Percentiles rank a stretch among this genome's conserved stretches.
These are phyloP conservation scores for Suillus subalutaceus DNA, from an alignment of 768 basidiomycete genomes.

Conservation along the genomic window DNA sequence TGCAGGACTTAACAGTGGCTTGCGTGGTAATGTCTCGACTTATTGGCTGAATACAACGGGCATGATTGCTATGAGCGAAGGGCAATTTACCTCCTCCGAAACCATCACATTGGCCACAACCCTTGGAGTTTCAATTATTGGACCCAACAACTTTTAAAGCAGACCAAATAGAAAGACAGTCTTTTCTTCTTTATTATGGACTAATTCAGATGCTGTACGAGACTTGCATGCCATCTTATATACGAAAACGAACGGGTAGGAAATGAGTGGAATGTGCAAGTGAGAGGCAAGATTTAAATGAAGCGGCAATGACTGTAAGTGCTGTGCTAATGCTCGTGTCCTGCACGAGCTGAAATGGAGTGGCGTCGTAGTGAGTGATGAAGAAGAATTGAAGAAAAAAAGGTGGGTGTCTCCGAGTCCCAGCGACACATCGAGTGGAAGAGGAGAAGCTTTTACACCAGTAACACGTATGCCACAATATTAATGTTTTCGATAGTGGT, in stretches of 20 bases:
- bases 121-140: too few relatives aligned
- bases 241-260: background rate
- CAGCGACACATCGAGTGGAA: background rate
- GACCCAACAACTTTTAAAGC: too few relatives aligned
- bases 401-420: background rate
- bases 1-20: too few relatives aligned
- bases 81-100: too few relatives aligned
- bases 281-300: background rate
- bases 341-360: background rate
- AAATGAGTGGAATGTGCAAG: conserved; percentile 1
- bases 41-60: too few relatives aligned
- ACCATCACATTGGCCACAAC: too few relatives aligned
- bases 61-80: too few relatives aligned
- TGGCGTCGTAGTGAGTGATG: background rate
- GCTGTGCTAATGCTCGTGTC: background rate
- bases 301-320: background rate
- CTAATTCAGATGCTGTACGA: background rate
- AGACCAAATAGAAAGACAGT: background rate
- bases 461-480: background rate
- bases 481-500: background rate
- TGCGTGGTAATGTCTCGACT: too few relatives aligned
- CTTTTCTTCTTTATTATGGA: background rate
- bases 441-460: background rate
- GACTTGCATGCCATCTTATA: background rate
- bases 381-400: background rate